Conservation (phyloP, 768 basidiomycete genomes). For the Neoboletus subvelutipes region DNA sequence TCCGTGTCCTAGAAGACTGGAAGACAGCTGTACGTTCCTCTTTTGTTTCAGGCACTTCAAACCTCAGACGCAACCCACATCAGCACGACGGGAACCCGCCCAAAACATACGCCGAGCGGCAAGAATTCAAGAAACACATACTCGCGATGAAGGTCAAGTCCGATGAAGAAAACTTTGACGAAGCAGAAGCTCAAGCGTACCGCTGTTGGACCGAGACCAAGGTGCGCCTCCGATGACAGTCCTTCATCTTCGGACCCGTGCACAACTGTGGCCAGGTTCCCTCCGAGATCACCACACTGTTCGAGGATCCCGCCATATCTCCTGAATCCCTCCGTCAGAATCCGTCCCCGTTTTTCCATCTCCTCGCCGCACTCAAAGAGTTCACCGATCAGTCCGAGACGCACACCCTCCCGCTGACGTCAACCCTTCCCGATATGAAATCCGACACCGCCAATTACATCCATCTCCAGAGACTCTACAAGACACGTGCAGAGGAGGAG, state of each 20-base stretch:
- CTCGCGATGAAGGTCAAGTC: slow-evolving; percentile 62
- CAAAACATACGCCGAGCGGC: slow-evolving; percentile 59
- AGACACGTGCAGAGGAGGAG: slow-evolving; percentile 70
- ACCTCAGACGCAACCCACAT: neutral
- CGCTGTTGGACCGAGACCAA: slow-evolving; percentile 66
- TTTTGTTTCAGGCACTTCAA: neutral
- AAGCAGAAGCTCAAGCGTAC: slow-evolving; percentile 87
- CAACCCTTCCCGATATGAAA: slow-evolving; percentile 94
- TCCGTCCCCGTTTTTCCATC: slow-evolving; percentile 74
- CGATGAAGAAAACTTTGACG: slow-evolving; percentile 98
- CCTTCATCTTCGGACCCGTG: neutral
- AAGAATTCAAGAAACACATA: slow-evolving; percentile 72
- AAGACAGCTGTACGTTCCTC: slow-evolving; percentile 57
- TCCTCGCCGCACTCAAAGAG: slow-evolving; percentile 68
- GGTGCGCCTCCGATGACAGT: slow-evolving; percentile 24
- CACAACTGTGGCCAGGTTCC: slow-evolving; percentile 51
- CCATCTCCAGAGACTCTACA: slow-evolving; percentile 83
- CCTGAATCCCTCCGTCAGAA: slow-evolving; percentile 39
- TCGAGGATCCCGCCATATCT: slow-evolving; percentile 56
- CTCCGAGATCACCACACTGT: slow-evolving; percentile 60
- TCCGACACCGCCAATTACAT: slow-evolving; percentile 84
- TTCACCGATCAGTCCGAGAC: slow-evolving; percentile 57
- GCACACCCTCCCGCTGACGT: slow-evolving; percentile 76
- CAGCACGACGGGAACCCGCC: slow-evolving; percentile 68
- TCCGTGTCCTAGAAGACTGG: slow-evolving; percentile 82